Base-by-base conservation (phyloP, 805 yeast genomes). In the Ogataea chonburiensis region DNA sequence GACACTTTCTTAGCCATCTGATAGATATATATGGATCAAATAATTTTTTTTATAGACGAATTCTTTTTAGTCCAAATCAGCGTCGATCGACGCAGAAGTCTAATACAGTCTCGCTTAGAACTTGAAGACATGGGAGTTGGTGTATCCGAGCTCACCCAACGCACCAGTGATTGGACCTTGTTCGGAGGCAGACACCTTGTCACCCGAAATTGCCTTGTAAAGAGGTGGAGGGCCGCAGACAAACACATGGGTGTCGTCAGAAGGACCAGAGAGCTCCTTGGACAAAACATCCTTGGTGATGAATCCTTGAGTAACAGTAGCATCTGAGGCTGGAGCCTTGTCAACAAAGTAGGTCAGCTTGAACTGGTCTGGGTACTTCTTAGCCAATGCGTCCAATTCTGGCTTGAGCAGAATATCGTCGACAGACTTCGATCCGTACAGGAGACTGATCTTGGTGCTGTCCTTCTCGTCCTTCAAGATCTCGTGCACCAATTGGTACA, bases 161-260 rank as follows among this genome's bases (percentile, higher is more conserved):
- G 81, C 78, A 58, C 98, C 98, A 18, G 81, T 70, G 40, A 93
- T 75, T 66, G 86, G 96, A 66, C 98, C 98, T 73, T 93, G 98
- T 60, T 89, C 97, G 37, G 80, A 54, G 52, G 96, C 94, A 34
- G 93, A 79, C 30, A 67, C 71, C 76, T 91, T 91, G 52, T 64
- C 62, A 58, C 98, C 98, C 17, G 96, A 86, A 50, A 88, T 56
- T 40, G 95, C 88, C 37, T 82, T 72, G 80, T 86, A 86, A 61
- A 93, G 73, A 26, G 85, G 84, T 56, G 96, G 95, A 42, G 98
- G 98, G 38, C 98, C 98, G 66, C 98, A 93, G 39, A 91, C 84
- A 53, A 85, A 91, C 40, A 89, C 75, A 58, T 81, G 83, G 53
- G 75, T 69, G 40, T 77, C 83, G 32, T 66, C 71, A 14, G 73